phyloP scores from a whole-genome alignment of 164 flowering plant species.

The Dillenia suffruticosa region DNA sequence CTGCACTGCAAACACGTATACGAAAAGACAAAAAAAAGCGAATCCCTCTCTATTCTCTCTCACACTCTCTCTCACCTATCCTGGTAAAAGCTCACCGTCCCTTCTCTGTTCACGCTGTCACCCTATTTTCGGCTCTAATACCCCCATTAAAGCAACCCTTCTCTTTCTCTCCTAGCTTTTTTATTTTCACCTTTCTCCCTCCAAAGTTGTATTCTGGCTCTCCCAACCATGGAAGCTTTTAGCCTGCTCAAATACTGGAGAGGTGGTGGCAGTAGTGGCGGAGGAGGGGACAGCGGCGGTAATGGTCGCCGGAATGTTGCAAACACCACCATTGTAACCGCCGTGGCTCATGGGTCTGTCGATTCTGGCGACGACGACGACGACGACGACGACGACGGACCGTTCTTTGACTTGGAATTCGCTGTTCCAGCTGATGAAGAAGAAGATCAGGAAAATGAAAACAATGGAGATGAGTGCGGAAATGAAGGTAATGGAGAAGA shows the following conservation, averaged over 20 bases:
- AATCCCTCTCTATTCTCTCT: neutral
- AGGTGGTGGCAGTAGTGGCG: conserved; percentile 23
- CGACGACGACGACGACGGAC: conserved; percentile 56
- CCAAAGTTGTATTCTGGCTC: conserved; percentile 55
- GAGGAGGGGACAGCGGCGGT: neutral
- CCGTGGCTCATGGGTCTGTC: conserved; percentile 5
- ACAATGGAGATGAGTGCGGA: conserved; percentile 5
- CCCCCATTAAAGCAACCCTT: neutral
- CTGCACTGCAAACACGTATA: conserved; percentile 19
- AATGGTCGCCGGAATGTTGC: conserved; percentile 12
- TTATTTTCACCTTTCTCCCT: neutral
- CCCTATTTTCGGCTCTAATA: conserved; percentile 14
- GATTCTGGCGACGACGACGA: conserved; percentile 25
- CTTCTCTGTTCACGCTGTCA: conserved; percentile 11
- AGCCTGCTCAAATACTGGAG: conserved; percentile 89
- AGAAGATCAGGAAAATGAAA: conserved; percentile 5
- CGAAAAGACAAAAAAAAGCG: conserved; percentile 8
- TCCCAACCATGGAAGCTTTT: conserved; percentile 95
- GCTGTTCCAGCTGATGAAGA: conserved; percentile 43
- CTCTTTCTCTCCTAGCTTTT: conserved; percentile 2
- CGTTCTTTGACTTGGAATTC: conserved; percentile 80
- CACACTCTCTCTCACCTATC: neutral
- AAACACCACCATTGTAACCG: conserved; percentile 18
- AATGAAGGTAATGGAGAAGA: conserved; percentile 3
- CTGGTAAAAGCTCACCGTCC: conserved; percentile 5